Evolutionary conservation across 2,329 filamentous ascomycete species (phyloP), one percentile per base, ranked within the genome.

Genomic region (Fonsecaea erecta): DNA sequence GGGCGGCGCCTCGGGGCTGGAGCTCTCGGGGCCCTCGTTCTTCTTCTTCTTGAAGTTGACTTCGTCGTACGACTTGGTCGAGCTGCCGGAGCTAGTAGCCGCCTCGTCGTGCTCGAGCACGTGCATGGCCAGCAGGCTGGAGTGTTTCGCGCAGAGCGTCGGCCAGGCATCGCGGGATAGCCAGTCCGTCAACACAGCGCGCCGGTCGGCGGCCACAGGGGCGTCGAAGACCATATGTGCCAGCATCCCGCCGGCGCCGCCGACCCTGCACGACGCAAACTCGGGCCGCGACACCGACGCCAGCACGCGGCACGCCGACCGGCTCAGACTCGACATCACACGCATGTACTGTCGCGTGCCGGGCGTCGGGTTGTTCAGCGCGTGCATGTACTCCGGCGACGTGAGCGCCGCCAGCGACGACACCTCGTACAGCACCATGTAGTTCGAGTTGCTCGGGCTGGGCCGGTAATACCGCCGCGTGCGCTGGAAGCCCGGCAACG

Each of bases 331-430:
- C 30, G 60, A 55, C n/a, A 66, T 35, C 11, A 66, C 14, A 84
- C 0, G 92, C 91, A 3, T 89, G 82, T 35, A 97, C 80, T 57
- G 96, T 86, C 67, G 97, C 92, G 0, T 83, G 76, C 73, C 92
- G 87, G 0, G 89, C 3, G 64, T 66, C 16, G 64, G 64, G 46
- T 60, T 66, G 40, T 66, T 60, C 24, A 66, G 60, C 24, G 64
- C 64, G 8, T 34, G n/a, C 60, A 66, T 66, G 52, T 66, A 66
- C 4, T 32, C 46, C 1, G 37, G 40, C 1, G 64, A 66, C 1
- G 64, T 66, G 26, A 66, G 56, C 24, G 57, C 52, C 7, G 18
- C 51, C 8, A 66, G 57, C 16, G 55, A 52, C 40, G 48, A 53
- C 21, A 63, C 60, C 56, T 66, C 64, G 40, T 63, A 66, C 7